Base-by-base conservation (phyloP, 2,329 filamentous ascomycete genomes). In the Apiospora aurea region DNA sequence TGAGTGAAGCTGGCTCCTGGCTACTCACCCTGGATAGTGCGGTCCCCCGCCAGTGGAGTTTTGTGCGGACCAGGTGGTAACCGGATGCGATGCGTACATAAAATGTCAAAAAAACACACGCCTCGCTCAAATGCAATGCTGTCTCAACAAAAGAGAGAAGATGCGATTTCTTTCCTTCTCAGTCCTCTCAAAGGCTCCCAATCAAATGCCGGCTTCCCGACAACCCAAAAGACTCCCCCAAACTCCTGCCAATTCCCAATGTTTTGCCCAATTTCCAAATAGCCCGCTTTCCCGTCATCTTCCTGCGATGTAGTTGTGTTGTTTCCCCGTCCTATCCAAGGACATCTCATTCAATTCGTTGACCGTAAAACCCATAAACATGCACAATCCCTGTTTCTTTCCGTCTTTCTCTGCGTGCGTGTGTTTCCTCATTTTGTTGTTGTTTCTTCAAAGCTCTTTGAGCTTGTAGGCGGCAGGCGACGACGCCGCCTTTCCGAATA, bases 81-180 rank as follows among this genome's bases (percentile, higher is more conserved):
- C 11, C 53, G 53, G 53, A 18, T 64, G 29, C n/a, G 57, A 64
- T 64, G 18, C 57, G 34, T 64, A 64, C 34, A 34, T 24, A 38
- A 51, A 41, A 64, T 64, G 57, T 34, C 18, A 41, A 64, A 57
- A 38, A 53, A 51, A n/a, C n/a, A 57, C 51, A 38, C 29, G 57
- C 57, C 34, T 64, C 57, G 57, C 57, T 64, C 57, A 64, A 64
- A 64, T 64, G 57, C 34, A 64, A 64, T 41, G 57, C 57, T n/a
- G 34, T 41, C 57, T 34, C 57, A 64, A 38, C 57, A 64, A 34
- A 64, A 64, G 24, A 41, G 34, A 21, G 21, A 64, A 64, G 21
- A 41, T 64, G 57, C 18, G 34, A 64, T 61, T 13, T 38, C 34
- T 38, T 38, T 14, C 18, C 34, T 4, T 5, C 57, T 41, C 57